A percentile compares a stretch with the other conserved stretches of the same genome.
phyloP scores from a whole-genome alignment of 768 basidiomycete genomes.

The Amanita jacksonii region DNA sequence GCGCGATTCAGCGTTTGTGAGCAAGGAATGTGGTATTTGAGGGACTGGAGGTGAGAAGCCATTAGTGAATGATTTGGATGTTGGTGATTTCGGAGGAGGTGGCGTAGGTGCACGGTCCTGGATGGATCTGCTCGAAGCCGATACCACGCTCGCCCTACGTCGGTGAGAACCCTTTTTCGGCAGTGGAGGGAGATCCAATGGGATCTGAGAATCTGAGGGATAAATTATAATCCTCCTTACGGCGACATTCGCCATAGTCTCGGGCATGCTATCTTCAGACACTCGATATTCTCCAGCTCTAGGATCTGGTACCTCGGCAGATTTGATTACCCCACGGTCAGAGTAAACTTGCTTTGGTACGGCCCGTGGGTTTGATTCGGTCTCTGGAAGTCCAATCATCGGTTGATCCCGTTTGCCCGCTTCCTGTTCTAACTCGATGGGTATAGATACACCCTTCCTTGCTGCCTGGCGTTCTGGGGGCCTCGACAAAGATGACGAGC shows the following conservation, averaged over 20 bases:
- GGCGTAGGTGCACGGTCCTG: constrained; percentile 80
- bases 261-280: constrained; percentile 28
- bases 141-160: constrained; percentile 50
- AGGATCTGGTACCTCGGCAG: constrained; percentile 23
- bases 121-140: constrained; percentile 60
- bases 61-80: constrained; percentile 51
- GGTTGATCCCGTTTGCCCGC: background rate
- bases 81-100: constrained; percentile 59
- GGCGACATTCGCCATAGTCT: constrained; percentile 35
- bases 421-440: background rate
- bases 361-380: background rate
- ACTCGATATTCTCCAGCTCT: constrained; percentile 30
- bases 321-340: constrained; percentile 21
- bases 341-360: constrained; percentile 18
- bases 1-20: background rate
- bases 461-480: constrained; percentile 23
- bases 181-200: constrained; percentile 44
- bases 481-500: constrained; percentile 57
- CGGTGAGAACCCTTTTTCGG: constrained; percentile 51
- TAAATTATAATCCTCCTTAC: constrained; percentile 75
- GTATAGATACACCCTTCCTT: background rate
- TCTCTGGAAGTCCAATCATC: constrained; percentile 7
- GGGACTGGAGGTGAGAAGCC: constrained; percentile 66
- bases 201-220: constrained; percentile 50
- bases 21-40: constrained; percentile 43